Percentiles rank a stretch among this genome's conserved stretches.
These are phyloP conservation scores for Aspergillus heteromorphus DNA, from an alignment of 495 filamentous ascomycete species.

Conservation along the genomic window DNA sequence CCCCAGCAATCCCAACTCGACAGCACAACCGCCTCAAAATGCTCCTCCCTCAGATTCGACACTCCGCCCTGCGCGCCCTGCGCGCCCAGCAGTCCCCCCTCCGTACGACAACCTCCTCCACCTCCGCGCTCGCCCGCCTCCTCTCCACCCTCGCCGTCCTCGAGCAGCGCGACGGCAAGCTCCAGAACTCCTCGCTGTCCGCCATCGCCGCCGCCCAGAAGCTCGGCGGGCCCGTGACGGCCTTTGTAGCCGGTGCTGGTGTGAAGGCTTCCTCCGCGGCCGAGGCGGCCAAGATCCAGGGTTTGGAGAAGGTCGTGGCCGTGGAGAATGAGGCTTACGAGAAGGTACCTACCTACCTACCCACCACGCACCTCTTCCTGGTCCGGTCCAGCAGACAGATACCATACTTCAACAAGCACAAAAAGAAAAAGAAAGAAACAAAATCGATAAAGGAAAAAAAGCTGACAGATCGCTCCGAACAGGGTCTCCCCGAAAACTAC, in stretches of 20 bases:
- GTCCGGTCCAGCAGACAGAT: too few relatives aligned
- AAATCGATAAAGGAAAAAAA: neutral
- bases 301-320: conserved; percentile 83
- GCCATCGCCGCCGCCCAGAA: conserved; percentile 83
- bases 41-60: conserved; percentile 42
- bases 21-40: too few relatives aligned
- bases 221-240: conserved; percentile 79
- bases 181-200: conserved; percentile 75
- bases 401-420: neutral
- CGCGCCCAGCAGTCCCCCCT: conserved; percentile 36
- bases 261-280: conserved; percentile 70
- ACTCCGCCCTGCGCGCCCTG: conserved; percentile 44
- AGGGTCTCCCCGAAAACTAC: conserved; percentile 92
- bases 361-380: neutral
- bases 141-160: conserved; percentile 86
- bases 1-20: too few relatives aligned
- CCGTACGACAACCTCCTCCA: conserved; percentile 23
- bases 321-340: conserved; percentile 89
- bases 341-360: conserved; percentile 51
- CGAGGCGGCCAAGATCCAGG: conserved; percentile 83
- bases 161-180: conserved; percentile 87
- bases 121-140: conserved; percentile 57
- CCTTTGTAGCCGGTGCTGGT: conserved; percentile 78
- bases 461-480: conserved; percentile 3
- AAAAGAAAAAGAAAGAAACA: neutral